Percentiles rank a stretch among this genome's conserved stretches.
Conservation (phyloP, 140 eudicot genomes). For the Cichorium intybus region DNA sequence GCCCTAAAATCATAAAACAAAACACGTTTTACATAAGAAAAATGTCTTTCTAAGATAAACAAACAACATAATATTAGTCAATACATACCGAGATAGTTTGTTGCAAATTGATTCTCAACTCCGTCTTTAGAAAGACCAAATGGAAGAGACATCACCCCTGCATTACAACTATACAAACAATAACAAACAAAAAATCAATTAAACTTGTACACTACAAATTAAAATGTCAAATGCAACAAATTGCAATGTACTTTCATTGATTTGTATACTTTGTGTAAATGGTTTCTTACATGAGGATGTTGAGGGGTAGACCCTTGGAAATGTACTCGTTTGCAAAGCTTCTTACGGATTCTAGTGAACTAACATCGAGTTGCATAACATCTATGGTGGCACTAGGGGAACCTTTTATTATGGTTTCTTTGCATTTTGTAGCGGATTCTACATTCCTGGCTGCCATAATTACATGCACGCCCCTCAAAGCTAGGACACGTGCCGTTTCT, state of each 20-base stretch:
- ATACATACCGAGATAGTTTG: slow-evolving; percentile 37
- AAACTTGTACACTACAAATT: background rate
- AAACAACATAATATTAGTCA: slow-evolving; percentile 5
- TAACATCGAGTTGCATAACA: slow-evolving; percentile 49
- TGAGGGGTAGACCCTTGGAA: slow-evolving; percentile 54
- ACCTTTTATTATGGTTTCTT: slow-evolving; percentile 32
- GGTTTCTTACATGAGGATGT: slow-evolving; percentile 44
- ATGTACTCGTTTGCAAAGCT: slow-evolving; percentile 41
- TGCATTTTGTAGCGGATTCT: slow-evolving; percentile 31
- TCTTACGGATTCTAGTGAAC: slow-evolving; percentile 43
- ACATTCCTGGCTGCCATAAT: slow-evolving; percentile 61
- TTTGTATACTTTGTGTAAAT: background rate
- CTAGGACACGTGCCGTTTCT: slow-evolving; percentile 69
- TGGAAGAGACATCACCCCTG: slow-evolving; percentile 39
- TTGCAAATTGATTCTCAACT: slow-evolving; percentile 39
- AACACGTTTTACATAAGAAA: background rate
- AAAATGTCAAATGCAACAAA: background rate
- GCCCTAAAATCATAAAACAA: slow-evolving; percentile 27
- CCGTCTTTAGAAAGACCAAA: slow-evolving; percentile 40
- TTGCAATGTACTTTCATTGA: background rate
- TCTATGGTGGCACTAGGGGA: slow-evolving; percentile 39
- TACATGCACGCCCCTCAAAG: slow-evolving; percentile 70
- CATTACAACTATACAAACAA: slow-evolving; percentile 28
- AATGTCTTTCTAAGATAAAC: background rate
- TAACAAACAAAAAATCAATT: background rate